phyloP scores from a whole-genome alignment of 2,329 filamentous ascomycete species.

The Aspergillus unguis region DNA sequence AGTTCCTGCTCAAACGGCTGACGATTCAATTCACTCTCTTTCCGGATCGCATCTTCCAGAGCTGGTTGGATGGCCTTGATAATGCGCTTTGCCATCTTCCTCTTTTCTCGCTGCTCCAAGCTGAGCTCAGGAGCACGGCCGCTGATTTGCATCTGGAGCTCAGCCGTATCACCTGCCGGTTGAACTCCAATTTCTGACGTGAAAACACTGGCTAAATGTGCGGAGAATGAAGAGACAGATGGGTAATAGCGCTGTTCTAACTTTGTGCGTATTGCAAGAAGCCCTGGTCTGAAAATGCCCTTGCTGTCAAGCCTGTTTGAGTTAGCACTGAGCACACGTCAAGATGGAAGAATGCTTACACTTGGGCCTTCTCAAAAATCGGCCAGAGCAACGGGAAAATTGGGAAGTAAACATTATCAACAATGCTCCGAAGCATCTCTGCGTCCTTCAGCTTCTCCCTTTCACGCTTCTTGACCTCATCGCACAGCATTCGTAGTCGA shows the following conservation, averaged over 20 bases:
- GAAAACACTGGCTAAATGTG: constrained; percentile 56
- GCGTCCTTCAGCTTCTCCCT: constrained; percentile 71
- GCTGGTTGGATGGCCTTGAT: constrained; percentile 76
- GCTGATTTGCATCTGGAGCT: constrained; percentile 52
- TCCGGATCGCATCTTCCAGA: constrained; percentile 70
- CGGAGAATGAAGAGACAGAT: constrained; percentile 59
- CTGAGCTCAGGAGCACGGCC: constrained; percentile 43
- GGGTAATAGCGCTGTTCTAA: constrained; percentile 57
- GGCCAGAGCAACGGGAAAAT: constrained; percentile 72
- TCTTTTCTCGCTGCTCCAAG: constrained; percentile 72
- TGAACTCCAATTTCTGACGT: constrained; percentile 53
- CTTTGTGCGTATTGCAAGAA: constrained; percentile 52
- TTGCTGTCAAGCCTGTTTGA: constrained; percentile 48
- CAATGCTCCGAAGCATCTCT: constrained; percentile 71
- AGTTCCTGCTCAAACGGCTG: constrained; percentile 67
- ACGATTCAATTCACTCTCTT: constrained; percentile 76
- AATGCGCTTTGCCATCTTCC: constrained; percentile 83
- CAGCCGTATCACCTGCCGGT: constrained; percentile 43
- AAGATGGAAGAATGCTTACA: constrained; percentile 58
- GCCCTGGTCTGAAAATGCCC: constrained; percentile 52
- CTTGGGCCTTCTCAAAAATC: constrained; percentile 73
- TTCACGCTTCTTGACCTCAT: constrained; percentile 72
- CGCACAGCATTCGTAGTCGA: constrained; percentile 67
- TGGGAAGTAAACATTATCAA: constrained; percentile 90
- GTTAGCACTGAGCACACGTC: constrained; percentile 15